Evolutionary conservation across 108 stramenopile genomes (phyloP), one percentile per base, ranked within the genome.

Genomic region (Pseudonitzschia pungens): DNA sequence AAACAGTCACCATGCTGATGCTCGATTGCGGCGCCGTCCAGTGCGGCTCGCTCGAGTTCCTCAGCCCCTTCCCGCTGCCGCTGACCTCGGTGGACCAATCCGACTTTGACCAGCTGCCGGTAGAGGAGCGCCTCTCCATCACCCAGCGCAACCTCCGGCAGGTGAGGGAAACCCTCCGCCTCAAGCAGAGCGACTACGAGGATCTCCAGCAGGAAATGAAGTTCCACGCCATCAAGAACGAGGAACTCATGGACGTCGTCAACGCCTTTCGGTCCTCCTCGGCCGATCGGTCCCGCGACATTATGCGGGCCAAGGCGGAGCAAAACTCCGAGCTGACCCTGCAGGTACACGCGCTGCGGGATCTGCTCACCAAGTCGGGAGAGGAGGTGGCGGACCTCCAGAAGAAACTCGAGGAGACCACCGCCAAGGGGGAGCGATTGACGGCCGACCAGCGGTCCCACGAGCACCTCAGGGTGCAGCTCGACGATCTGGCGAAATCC

Each of bases 251-350:
- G 43, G 43, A 67, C 22, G 45, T 67, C 11, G 22, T 67, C 44
- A 67, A 67, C 43, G 44, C 66, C 28, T 67, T 67, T 16, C 66
- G 45, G 8, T 48, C 33, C 44, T 31, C 43, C 15, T 48, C 43
- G 20, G 28, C 15, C 28, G 44, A 29, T 44, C 27, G 36, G 12
- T 28, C 43, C 24, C 66, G 43, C 12, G 28, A 67, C n/a, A 31
- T 67, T 10, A 67, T 67, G 66, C 18, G 21, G 43, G 42, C 44
- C 21, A 67, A 67, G 44, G 42, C 66, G 22, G 66, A 67, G 50
- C 66, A 67, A 29, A 67, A 67, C 22, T 44, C 66, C 42, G 66
- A 67, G 43, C 28, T 67, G 16, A 67, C 66, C 21, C 18, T 67
- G 21, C 66, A 67, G 45, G 45, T 48, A 2, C 66, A 50, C 28